phyloP scores from a whole-genome alignment of 2,329 filamentous ascomycete species.

The Gaeumannomyces sp. region DNA sequence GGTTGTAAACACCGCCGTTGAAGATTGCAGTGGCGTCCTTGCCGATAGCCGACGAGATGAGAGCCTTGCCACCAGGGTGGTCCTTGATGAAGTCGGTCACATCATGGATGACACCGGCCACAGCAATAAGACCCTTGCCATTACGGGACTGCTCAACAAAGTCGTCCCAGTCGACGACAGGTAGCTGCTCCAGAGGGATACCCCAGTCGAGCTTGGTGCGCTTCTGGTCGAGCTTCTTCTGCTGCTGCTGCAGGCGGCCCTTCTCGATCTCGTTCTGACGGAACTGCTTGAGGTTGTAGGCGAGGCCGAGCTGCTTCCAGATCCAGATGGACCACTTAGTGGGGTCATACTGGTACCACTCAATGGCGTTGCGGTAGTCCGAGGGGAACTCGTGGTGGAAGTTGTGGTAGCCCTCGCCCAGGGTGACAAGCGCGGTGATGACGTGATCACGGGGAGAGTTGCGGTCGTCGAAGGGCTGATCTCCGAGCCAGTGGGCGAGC shows the following conservation, averaged over 20 bases:
- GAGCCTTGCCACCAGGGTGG: slow-evolving; percentile 83
- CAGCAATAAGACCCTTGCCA: slow-evolving; percentile 67
- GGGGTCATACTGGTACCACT: slow-evolving; percentile 88
- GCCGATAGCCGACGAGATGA: slow-evolving; percentile 75
- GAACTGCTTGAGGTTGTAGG: slow-evolving; percentile 86
- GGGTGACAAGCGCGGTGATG: slow-evolving; percentile 76
- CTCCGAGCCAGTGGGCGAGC: slow-evolving; percentile 82
- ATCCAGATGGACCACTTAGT: slow-evolving; percentile 85
- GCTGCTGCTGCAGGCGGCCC: slow-evolving; percentile 78
- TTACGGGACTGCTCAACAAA: slow-evolving; percentile 68
- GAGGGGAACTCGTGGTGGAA: slow-evolving; percentile 94
- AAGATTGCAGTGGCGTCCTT: slow-evolving; percentile 88
- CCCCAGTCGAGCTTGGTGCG: slow-evolving; percentile 80
- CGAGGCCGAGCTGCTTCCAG: slow-evolving; percentile 79
- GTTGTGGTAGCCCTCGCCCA: slow-evolving; percentile 86
- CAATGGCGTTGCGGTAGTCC: slow-evolving; percentile 85
- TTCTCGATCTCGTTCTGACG: slow-evolving; percentile 88
- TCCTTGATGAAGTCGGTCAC: slow-evolving; percentile 79
- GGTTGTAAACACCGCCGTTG: slow-evolving; percentile 85
- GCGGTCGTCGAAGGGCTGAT: slow-evolving; percentile 88
- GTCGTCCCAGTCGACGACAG: slow-evolving; percentile 81
- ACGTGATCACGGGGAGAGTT: slow-evolving; percentile 86
- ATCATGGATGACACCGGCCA: slow-evolving; percentile 83
- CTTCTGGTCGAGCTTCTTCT: slow-evolving; percentile 91
- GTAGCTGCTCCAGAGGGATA: slow-evolving; percentile 75